phyloP scores from a whole-genome alignment of 805 yeast species.

The Torulaspora delbrueckii region DNA sequence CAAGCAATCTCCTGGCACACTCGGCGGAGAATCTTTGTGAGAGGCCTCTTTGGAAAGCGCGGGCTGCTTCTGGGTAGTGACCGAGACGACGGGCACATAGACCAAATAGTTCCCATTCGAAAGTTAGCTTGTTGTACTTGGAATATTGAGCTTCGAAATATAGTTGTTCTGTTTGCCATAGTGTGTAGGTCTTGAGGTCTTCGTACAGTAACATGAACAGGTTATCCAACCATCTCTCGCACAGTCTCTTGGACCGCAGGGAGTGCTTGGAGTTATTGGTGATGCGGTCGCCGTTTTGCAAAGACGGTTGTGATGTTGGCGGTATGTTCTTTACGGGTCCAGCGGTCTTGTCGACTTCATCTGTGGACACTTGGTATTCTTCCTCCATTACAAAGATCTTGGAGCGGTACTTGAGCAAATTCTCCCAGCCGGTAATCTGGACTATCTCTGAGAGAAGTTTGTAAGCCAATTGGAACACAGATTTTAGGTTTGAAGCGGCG shows the following conservation, averaged over 20 bases:
- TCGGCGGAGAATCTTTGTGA: slow-evolving; percentile 72
- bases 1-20: slow-evolving; percentile 68
- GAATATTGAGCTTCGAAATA: slow-evolving; percentile 87
- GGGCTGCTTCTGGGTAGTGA: slow-evolving; percentile 80
- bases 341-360: slow-evolving; percentile 16
- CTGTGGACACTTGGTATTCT: slow-evolving; percentile 40
- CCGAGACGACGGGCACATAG: slow-evolving; percentile 78
- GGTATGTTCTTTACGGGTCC: slow-evolving; percentile 1
- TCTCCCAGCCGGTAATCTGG: slow-evolving; percentile 70
- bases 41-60: slow-evolving; percentile 73
- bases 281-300: slow-evolving; percentile 7
- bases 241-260: slow-evolving; percentile 57
- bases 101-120: slow-evolving; percentile 93
- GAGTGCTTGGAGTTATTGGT: slow-evolving; percentile 33
- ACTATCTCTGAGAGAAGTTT: slow-evolving; percentile 59
- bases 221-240: slow-evolving; percentile 78
- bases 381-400: slow-evolving; percentile 66
- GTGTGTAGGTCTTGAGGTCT: slow-evolving; percentile 74
- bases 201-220: slow-evolving; percentile 66
- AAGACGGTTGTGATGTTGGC: neutral
- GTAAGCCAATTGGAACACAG: slow-evolving; percentile 55
- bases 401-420: slow-evolving; percentile 52
- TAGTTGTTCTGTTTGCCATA: slow-evolving; percentile 89
- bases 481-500: slow-evolving; percentile 65
- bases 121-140: slow-evolving; percentile 66